Evolutionary conservation across 306 rosid species (phyloP).

Genomic region (Quercus wislizeni): DNA sequence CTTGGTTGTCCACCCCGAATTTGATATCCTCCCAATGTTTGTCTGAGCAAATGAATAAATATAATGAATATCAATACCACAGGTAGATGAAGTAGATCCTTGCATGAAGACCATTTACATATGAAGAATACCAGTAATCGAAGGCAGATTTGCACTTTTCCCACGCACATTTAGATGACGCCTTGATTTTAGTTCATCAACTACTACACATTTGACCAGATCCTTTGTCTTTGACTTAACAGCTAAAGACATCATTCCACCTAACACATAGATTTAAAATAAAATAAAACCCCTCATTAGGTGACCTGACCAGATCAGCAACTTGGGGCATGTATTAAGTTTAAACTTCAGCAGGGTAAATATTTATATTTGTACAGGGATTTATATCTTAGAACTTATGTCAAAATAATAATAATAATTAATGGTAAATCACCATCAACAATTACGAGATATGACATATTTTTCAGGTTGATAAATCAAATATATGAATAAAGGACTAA

Average conservation of each 20-base stretch:
- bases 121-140: conserved; percentile 67
- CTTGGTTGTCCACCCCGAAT: conserved; percentile 94
- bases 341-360: not conserved
- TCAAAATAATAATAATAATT: not conserved
- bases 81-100: not conserved
- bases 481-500: not conserved
- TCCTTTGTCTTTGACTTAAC: conserved; percentile 77
- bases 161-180: conserved; percentile 97
- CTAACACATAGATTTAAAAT: conserved; percentile 36
- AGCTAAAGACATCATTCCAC: conserved; percentile 96
- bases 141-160: conserved; percentile 95
- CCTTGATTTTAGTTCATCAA: conserved; percentile 92
- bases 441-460: not conserved
- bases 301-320: not conserved
- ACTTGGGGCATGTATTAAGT: not conserved
- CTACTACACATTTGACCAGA: conserved; percentile 72
- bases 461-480: not conserved
- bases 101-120: not conserved
- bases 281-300: not conserved
- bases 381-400: not conserved
- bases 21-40: conserved; percentile 99
- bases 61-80: not conserved
- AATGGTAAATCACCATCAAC: not conserved
- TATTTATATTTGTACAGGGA: not conserved
- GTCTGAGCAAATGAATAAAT: conserved; percentile 42